Percentiles rank a stretch among this genome's conserved stretches.
phyloP scores from a whole-genome alignment of 768 basidiomycete genomes.

The Boletus reticulatus region DNA sequence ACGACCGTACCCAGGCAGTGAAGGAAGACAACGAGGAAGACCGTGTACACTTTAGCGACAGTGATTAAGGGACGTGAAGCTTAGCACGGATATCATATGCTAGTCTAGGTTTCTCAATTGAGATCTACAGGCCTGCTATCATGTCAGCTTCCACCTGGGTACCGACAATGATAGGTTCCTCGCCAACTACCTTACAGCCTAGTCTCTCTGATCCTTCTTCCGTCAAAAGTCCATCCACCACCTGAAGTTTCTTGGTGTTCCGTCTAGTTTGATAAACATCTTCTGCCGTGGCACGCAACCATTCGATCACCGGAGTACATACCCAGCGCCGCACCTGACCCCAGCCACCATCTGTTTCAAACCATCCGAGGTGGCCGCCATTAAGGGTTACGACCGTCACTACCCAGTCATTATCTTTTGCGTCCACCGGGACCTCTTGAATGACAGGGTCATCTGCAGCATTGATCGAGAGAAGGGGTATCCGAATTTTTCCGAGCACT shows the following conservation, averaged over 20 bases:
- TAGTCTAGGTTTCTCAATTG: slow-evolving; percentile 11
- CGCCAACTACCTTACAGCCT: slow-evolving; percentile 57
- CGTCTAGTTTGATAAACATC: slow-evolving; percentile 41
- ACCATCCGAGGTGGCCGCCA: slow-evolving; percentile 87
- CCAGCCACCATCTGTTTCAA: slow-evolving; percentile 46
- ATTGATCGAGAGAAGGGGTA: slow-evolving; percentile 76
- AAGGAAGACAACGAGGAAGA: slow-evolving; percentile 56
- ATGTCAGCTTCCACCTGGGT: slow-evolving; percentile 53
- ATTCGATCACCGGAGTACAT: slow-evolving; percentile 69
- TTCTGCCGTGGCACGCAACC: slow-evolving; percentile 58
- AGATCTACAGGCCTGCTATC: slow-evolving; percentile 55
- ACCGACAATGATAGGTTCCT: slow-evolving; percentile 51
- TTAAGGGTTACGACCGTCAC: slow-evolving; percentile 58
- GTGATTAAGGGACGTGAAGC: slow-evolving; percentile 53
- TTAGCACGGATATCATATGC: neutral
- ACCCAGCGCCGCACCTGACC: slow-evolving; percentile 54
- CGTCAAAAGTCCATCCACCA: slow-evolving; percentile 58
- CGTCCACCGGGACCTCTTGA: slow-evolving; percentile 56
- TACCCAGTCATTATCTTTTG: slow-evolving; percentile 50
- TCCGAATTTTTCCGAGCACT: slow-evolving; percentile 53
- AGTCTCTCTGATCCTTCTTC: slow-evolving; percentile 56
- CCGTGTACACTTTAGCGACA: slow-evolving; percentile 77
- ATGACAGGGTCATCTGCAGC: slow-evolving; percentile 79
- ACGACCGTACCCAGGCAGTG: slow-evolving; percentile 62
- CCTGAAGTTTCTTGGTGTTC: slow-evolving; percentile 36